Base-by-base conservation (phyloP, 2,329 filamentous ascomycete species). In the Cytospora mali region DNA sequence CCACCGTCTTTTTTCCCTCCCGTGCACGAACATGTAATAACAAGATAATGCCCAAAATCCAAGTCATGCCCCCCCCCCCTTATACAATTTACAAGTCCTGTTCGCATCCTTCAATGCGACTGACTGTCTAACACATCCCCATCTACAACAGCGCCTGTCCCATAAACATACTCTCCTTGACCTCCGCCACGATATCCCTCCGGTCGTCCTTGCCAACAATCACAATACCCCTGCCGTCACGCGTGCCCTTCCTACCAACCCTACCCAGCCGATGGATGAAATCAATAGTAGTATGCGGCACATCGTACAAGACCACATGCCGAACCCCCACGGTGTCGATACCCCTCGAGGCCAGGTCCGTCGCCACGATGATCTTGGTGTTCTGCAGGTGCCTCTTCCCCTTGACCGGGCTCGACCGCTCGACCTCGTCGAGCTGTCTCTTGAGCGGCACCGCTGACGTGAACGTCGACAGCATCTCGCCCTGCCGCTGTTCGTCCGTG, bases 211-310 rank as follows among this genome's bases (percentile, higher is more conserved):
- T 94, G 66, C 93, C 94, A 1, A 97, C 91, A 39, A 99, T 79
- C 29, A 98, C 93, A 67, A 98, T 88, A 23, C 93, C 95, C 61
- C 93, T 84, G 23, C 95, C 95, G 18, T 95, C 95, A 73, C 95
- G 85, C 66, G 93, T 85, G 3, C 93, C 93, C 92, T 98, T 98
- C 35, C 95, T 86, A 0, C 95, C 95, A 1, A 95, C 92, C 62
- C 95, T 85, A 18, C 95, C 95, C 5, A 98, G 85, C 18, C 96
- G 89, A 76, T 99, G 96, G 71, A 99, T 97, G 71, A 99, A 99
- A 75, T 99, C 96, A 64, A 99, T 96, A 0, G 93, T 96, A 0
- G 92, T 96, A 73, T 98, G 94, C 5, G 95, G 95, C n/a, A 99
- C 94, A 73, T 99, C 93, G 75, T 97, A 98, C 28, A 99, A 79